Base-by-base conservation (phyloP, 169 alveolate genomes). In the Eimeria necatrix region DNA sequence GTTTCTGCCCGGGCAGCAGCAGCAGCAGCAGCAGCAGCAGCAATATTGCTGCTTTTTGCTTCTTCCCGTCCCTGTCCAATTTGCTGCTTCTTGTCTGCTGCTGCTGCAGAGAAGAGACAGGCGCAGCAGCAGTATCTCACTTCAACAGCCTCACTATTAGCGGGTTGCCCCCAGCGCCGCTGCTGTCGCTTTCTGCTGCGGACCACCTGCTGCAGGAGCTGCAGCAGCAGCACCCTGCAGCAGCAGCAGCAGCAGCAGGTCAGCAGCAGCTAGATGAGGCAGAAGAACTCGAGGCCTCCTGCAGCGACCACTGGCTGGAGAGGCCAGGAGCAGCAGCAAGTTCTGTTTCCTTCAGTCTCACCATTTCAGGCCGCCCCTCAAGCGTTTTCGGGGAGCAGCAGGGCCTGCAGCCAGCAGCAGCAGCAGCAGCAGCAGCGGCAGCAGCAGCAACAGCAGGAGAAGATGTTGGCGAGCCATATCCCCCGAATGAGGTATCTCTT, bases 281-380 rank as follows among this genome's bases (percentile, higher is more conserved):
- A 10, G 24, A 12, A 49, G 59, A 76, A 6, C 26, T 76, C 16
- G 87, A 76, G 64, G 61, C 87, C 8, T 6, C 41, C 87, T 41
- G 87, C 87, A 76, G 87, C 64, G 87, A n/a, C 53, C 87, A 76
- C 18, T 76, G 87, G 87, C 87, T 76, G 3, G 87, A 76, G 26
- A 60, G 26, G 14, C 32, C 87, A 5, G 87, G 59, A 7, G 26
- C 20, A 0, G 14, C 68, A 1, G 32, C 41, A 10, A 2, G n/a
- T 14, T 76, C 87, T 41, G 59, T 49, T 41, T 76, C 68, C 20
- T 76, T 49, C 0, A 41, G 64, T 41, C 26, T 32, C 8, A 10
- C 78, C n/a, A n/a, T 24, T 8, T 14, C 12, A 16, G n/a, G 78
- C 78, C 12, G n/a, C 2, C 2, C 9, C 41, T n/a, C 78, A 8